phyloP scores from a whole-genome alignment of 495 filamentous ascomycete genomes.

The Chaetomium tenue region DNA sequence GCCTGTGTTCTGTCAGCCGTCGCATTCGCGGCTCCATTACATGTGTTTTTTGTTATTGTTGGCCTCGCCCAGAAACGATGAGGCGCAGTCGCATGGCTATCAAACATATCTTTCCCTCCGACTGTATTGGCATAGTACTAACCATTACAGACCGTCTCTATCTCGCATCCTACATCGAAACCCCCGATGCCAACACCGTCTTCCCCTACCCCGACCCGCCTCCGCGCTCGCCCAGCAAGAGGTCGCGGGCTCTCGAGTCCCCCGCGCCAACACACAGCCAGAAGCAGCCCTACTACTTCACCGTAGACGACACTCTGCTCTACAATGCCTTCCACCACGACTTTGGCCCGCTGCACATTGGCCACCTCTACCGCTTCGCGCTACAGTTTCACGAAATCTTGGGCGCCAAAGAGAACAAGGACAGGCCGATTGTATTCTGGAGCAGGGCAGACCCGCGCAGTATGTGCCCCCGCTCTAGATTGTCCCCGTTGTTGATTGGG shows the following conservation, averaged over 20 bases:
- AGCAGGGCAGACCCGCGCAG: slow-evolving; percentile 88
- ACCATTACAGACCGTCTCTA: slow-evolving; percentile 80
- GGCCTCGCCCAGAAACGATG: not conserved
- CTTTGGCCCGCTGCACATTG: slow-evolving; percentile 96
- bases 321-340: slow-evolving; percentile 99
- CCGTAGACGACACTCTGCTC: slow-evolving; percentile 83
- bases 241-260: slow-evolving; percentile 61
- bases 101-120: slow-evolving; percentile 14
- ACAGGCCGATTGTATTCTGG: slow-evolving; percentile 88
- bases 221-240: slow-evolving; percentile 65
- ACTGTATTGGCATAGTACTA: slow-evolving; percentile 34
- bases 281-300: slow-evolving; percentile 82
- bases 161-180: slow-evolving; percentile 83
- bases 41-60: slow-evolving; percentile 16
- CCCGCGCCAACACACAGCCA: slow-evolving; percentile 43
- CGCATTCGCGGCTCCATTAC: not conserved
- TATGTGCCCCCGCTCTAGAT: slow-evolving; percentile 40
- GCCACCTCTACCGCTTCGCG: slow-evolving; percentile 94
- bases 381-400: slow-evolving; percentile 92
- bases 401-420: slow-evolving; percentile 74
- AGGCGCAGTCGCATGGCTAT: slow-evolving; percentile 8
- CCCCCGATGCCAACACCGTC: slow-evolving; percentile 73
- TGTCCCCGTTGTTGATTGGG: not conserved
- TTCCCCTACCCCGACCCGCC: slow-evolving; percentile 77
- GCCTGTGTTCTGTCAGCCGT: not conserved